Base-by-base conservation (phyloP, 2,329 filamentous ascomycete species). In the Ophiostoma sp. region DNA sequence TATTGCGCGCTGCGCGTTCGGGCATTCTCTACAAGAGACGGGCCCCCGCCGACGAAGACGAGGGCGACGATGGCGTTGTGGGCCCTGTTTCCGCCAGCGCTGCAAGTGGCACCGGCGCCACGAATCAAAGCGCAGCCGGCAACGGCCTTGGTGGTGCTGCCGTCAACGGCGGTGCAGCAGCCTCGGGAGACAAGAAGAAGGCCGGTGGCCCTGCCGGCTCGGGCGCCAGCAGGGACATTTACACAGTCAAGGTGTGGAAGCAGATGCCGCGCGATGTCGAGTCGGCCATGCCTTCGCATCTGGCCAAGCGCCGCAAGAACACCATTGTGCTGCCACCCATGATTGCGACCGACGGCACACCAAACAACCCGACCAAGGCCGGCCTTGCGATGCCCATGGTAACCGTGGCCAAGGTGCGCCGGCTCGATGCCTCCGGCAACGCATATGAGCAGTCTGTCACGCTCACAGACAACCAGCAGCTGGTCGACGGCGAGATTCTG, bases 371-470 rank as follows among this genome's bases (percentile, higher is more conserved):
- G 10, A 15, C 17, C 67, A 67, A 67, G 44, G 36, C 67, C 67
- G 83, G 82, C 39, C 36, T 68, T 10, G 68, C 48, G 54, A 2
- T 71, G 69, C 84, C 87, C 4, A 91, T 83, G 6, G 80, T 95
- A 75, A 89, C 91, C 8, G 90, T 90, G 76, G 92, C 91, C 0
- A 95, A 90, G 31, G 91, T 97, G 69, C 88, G 91, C 75, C 89
- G 90, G 74, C 82, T 90, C 13, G 92, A 96, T 77, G 89, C 90
- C 4, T 87, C 88, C 0, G 94, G 94, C 33, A 94, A 94, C 75
- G 85, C 92, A 11, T 92, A 91, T 72, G 89, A 94, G 1, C 93
- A 95, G 78, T 92, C 96, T 76, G 88, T 95, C 8, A 90, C 92
- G 27, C 85, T 96, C 4, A 86, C 88, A 5, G 91, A 94, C 71